Evolutionary conservation across 257 asterid genomes (phyloP), one percentile per base, ranked within the genome.

Genomic region (Gynochthodes officinalis): DNA sequence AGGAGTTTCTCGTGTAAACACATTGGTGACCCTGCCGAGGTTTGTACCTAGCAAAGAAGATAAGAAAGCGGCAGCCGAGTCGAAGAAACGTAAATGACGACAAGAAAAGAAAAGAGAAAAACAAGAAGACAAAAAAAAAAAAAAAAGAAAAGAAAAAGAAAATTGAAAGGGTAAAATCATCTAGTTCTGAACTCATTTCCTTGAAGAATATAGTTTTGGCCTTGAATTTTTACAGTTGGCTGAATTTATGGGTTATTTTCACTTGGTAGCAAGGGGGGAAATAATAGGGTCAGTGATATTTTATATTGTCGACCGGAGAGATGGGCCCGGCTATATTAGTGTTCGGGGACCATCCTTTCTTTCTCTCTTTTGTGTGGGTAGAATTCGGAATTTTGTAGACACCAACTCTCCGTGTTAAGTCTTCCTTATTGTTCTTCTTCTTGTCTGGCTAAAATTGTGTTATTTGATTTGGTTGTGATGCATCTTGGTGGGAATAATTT

Each of bases 1-100:
- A 84, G 96, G 93, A 55, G 97, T 88, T 48, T 78, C 96, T 15
- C 93, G 93, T 4, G 86, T 84, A 40, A 84, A 91, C 86, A 89
- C 97, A 0, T 75, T 91, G 64, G 18, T 91, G 77, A 86, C 82
- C 42, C 78, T 89, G 86, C 97, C 96, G 13, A 89, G 91, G 91
- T 91, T 76, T 40, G 75, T 76, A 33, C 94, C 94, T 0, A 86
- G 78, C 73, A 73, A 84, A 71, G 90, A 87, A 18, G 83, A 87
- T 62, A 70, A 73, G 64, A 80, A 81, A 69, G 88, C 86, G 21
- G 82, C 79, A 2, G 80, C 64, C 40, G 88, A 76, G 52, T 61
- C 74, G 0, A 84, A 82, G 74, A 84, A 71, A 58, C 81, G 82
- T 64, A 86, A 86, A 67, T 80, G 82, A 75, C 21, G 25, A 43